Evolutionary conservation across 75 land plant genomes (phyloP).

Genomic region (Selaginella tamariscina): DNA sequence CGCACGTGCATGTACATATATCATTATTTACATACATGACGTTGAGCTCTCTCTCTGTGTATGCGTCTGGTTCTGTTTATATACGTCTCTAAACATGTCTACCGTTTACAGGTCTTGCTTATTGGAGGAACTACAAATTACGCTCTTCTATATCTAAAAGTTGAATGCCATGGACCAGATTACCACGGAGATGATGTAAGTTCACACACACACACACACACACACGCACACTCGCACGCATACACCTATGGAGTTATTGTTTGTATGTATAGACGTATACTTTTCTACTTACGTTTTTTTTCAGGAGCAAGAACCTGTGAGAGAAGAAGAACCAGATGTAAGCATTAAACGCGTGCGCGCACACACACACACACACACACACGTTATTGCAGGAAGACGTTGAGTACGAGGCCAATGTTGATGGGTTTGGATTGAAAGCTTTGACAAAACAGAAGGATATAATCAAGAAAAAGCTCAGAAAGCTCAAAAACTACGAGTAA

Average conservation of each 20-base stretch:
- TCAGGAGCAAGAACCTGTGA: neutral
- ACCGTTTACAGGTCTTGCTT: conserved; percentile 19
- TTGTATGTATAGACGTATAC: neutral
- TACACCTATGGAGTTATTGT: too few species aligned
- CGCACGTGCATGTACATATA: neutral
- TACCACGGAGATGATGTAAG: conserved; percentile 6
- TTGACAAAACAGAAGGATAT: neutral
- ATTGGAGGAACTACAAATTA: conserved; percentile 23
- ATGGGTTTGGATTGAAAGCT: neutral
- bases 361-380: neutral
- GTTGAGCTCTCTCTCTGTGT: neutral
- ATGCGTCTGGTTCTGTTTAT: neutral
- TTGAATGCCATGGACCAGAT: conserved; percentile 22
- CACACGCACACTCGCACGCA: too few species aligned
- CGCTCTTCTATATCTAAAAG: conserved; percentile 14
- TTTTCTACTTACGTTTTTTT: neutral
- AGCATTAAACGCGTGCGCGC: neutral
- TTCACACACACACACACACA: neutral
- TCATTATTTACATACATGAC: neutral
- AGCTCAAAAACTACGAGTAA: neutral
- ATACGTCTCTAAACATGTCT: neutral
- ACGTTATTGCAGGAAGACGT: neutral
- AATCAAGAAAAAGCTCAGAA: conserved; percentile 1
- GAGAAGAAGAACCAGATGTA: neutral
- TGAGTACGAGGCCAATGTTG: neutral